Evolutionary conservation across 164 flowering plant genomes (phyloP), one percentile per base, ranked within the genome.

Genomic region (Annona squamosa): DNA sequence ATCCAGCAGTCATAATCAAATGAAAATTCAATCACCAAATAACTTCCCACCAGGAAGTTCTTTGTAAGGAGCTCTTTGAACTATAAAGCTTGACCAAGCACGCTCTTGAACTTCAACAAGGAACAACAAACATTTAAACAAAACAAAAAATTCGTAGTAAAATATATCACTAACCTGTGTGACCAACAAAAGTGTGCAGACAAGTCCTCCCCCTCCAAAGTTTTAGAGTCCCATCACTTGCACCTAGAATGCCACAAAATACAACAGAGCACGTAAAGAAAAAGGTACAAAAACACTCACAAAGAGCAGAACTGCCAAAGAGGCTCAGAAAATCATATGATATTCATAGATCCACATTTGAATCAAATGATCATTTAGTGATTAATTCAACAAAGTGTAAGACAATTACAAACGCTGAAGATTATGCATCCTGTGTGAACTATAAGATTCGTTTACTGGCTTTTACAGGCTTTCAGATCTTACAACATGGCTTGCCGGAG

Each of bases 141-240:
- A 16, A 45, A 56, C 3, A 17, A 61, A 57, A 18, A 19, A 65
- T 4, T 7, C 1, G 17, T 3, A 48, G 4, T 5, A 52, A 63
- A 43, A 66, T 66, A 66, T 42, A 73, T 48, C 37, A 65, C 72
- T 19, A 69, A 93, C 99, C 99, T 81, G 93, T 79, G 77, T 96
- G 99, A 67, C 98, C 99, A 63, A 72, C 77, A 80, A 93, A 91
- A 68, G 97, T 93, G 70, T 86, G 95, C 16, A 81, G 4, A 71
- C 99, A 90, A 56, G 85, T 82, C 71, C 68, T 89, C 63, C 92
- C 98, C 77, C 69, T 90, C 99, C 99, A 96, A 69, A 96, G 90
- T 79, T 96, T 96, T 52, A 92, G 43, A 16, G 93, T 91, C 73
- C 85, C 72, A 77, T 96, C 99, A 81, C 92, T 93, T 70, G 99